phyloP scores from a whole-genome alignment of 106 monocot species.

The Dioscorea zingiberensis region DNA sequence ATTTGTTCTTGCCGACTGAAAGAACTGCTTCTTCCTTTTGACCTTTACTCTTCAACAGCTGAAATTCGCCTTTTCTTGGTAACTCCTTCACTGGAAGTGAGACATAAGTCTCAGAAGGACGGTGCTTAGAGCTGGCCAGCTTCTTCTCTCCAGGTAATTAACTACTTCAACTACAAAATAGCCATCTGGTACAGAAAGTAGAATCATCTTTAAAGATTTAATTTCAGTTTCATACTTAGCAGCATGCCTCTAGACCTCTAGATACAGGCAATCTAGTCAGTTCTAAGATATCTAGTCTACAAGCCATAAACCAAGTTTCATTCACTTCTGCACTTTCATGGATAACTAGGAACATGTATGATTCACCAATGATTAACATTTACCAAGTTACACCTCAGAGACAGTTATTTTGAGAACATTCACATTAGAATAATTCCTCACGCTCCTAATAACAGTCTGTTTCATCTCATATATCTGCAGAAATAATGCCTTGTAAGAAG shows the following conservation, averaged over 20 bases:
- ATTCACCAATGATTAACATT: slow-evolving; percentile 12
- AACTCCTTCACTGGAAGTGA: no score
- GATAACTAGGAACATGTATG: slow-evolving; percentile 8
- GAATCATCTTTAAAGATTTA: slow-evolving; percentile 10
- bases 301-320: no score
- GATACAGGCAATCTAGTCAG: not conserved
- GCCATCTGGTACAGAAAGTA: slow-evolving; percentile 30
- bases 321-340: no score
- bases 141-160: slow-evolving; percentile 17
- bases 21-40: no score
- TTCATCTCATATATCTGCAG: no score
- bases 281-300: no score
- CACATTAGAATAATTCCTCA: slow-evolving; percentile 2
- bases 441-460: no score
- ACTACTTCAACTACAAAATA: slow-evolving; percentile 14
- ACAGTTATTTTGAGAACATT: slow-evolving; percentile 8
- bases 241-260: slow-evolving; percentile 17
- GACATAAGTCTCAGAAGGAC: not conserved
- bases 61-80: no score
- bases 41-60: no score
- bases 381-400: no score
- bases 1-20: no score
- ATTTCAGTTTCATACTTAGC: not conserved
- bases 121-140: slow-evolving; percentile 18
- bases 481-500: no score